Conservation (phyloP, 2,329 filamentous ascomycete species). For the Tolypocladium sp. region DNA sequence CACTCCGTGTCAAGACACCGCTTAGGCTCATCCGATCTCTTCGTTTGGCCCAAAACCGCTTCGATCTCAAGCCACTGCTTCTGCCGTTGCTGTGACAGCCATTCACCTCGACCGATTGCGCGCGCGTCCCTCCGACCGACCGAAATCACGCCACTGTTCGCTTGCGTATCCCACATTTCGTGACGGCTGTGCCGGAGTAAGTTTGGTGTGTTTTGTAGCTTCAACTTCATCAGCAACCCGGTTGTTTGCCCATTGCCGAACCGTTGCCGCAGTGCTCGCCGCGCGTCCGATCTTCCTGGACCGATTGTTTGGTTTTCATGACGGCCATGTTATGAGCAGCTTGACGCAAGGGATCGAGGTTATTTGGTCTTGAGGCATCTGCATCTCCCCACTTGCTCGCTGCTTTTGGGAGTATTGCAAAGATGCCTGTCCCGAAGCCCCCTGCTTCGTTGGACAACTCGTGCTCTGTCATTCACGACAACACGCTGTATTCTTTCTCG, state of each 20-base stretch:
- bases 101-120: not conserved
- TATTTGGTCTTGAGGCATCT: not conserved
- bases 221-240: not conserved
- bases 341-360: not conserved
- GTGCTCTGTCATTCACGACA: slow-evolving; percentile 73
- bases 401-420: slow-evolving; percentile 9
- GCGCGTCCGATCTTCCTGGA: not conserved
- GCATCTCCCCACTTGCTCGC: not conserved
- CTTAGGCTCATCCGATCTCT: not conserved
- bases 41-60: not conserved
- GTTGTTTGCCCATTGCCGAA: not conserved
- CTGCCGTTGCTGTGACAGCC: not conserved
- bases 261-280: not conserved
- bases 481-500: slow-evolving; percentile 79
- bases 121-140: not conserved
- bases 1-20: not conserved
- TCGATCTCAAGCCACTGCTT: not conserved
- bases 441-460: slow-evolving; percentile 61
- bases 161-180: not conserved
- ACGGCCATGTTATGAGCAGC: slow-evolving; percentile 1
- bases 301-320: not conserved
- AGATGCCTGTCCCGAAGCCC: slow-evolving; percentile 67
- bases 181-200: not conserved
- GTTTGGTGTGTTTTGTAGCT: not conserved
- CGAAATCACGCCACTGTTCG: not conserved